Conservation (phyloP, 2,329 filamentous ascomycete genomes). For the Colletotrichum brevisporum region DNA sequence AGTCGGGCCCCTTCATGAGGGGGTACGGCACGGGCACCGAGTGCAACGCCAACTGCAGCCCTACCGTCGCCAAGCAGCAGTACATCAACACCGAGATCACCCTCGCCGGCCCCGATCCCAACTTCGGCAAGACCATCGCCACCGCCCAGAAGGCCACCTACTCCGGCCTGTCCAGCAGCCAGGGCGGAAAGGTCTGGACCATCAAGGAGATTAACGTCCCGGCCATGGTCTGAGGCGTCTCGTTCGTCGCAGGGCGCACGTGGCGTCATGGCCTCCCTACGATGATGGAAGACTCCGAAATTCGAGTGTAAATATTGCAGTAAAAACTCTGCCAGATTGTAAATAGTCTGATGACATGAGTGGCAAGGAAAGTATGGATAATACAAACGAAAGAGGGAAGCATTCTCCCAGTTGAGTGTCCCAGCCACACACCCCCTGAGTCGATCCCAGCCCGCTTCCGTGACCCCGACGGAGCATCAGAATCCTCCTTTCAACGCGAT, state of each 20-base stretch:
- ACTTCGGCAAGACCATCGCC: slow-evolving; percentile 20
- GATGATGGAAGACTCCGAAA: neutral
- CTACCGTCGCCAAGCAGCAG: slow-evolving; percentile 52
- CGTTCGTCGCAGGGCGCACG: neutral
- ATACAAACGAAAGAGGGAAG: slow-evolving; percentile 2
- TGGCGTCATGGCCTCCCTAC: neutral
- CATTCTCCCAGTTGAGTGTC: neutral
- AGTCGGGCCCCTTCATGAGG: slow-evolving; percentile 54
- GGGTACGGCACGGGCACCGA: slow-evolving; percentile 57
- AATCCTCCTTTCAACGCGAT: no score
- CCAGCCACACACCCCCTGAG: no score
- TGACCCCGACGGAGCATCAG: no score
- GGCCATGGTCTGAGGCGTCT: slow-evolving; percentile 7
- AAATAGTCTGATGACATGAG: neutral
- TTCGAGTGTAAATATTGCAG: neutral
- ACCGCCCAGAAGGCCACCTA: slow-evolving; percentile 25
- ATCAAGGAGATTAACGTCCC: slow-evolving; percentile 25
- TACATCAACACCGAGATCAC: slow-evolving; percentile 44
- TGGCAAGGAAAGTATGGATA: neutral
- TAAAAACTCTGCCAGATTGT: neutral
- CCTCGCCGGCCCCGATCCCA: slow-evolving; percentile 13
- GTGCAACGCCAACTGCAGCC: slow-evolving; percentile 53
- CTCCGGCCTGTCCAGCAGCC: slow-evolving; percentile 19
- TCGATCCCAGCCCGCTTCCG: no score
- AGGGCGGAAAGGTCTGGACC: slow-evolving; percentile 24